phyloP scores from a whole-genome alignment of 495 filamentous ascomycete genomes.

The Penicillium cosmopolitanum region DNA sequence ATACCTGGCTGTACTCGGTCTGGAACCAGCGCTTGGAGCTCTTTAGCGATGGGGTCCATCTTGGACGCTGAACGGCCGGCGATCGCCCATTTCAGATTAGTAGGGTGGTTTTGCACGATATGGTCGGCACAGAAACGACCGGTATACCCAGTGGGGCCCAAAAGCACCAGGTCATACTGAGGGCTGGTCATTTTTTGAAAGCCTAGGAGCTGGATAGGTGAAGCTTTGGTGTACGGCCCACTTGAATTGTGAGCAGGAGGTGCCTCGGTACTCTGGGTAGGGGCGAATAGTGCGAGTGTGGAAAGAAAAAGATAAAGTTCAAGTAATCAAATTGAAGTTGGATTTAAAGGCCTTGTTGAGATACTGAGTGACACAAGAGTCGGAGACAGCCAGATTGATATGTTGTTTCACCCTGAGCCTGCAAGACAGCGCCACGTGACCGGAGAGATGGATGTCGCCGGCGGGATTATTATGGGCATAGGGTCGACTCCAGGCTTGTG shows the following conservation, averaged over 20 bases:
- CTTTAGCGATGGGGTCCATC: slow-evolving; percentile 66
- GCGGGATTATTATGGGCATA: neutral
- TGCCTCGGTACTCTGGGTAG: neutral
- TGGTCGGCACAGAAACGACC: slow-evolving; percentile 78
- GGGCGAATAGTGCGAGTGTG: neutral
- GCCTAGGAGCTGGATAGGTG: slow-evolving; percentile 8
- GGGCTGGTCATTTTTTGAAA: slow-evolving; percentile 45
- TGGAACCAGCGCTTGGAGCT: slow-evolving; percentile 66
- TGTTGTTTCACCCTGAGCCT: neutral
- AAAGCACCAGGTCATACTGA: slow-evolving; percentile 81
- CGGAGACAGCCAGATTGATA: neutral
- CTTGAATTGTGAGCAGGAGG: neutral
- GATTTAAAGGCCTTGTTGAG: neutral
- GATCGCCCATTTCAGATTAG: slow-evolving; percentile 85
- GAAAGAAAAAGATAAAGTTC: neutral
- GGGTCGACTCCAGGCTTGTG: neutral
- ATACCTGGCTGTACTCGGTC: slow-evolving; percentile 72
- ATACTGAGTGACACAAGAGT: neutral
- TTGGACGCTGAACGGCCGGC: slow-evolving; percentile 80
- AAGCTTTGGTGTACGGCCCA: slow-evolving; percentile 7
- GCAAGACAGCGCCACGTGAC: slow-evolving; percentile 19
- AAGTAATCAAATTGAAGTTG: neutral
- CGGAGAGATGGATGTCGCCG: slow-evolving; percentile 21
- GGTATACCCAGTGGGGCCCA: slow-evolving; percentile 88
- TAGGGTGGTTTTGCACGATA: slow-evolving; percentile 73